Percentiles rank a stretch among this genome's conserved stretches.
phyloP scores from a whole-genome alignment of 2,329 filamentous ascomycete species.

The Metarhizium robertsii region DNA sequence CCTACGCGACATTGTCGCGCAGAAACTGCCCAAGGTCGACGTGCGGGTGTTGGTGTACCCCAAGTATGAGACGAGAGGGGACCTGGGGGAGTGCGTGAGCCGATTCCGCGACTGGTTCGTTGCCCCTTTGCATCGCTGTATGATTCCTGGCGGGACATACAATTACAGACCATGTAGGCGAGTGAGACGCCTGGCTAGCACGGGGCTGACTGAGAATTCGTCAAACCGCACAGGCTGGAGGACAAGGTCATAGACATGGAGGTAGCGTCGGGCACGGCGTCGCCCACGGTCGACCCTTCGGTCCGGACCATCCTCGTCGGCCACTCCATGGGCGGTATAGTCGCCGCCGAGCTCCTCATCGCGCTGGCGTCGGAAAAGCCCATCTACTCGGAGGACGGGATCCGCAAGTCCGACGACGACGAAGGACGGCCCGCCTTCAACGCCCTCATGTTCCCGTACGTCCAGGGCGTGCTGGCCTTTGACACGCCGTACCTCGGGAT shows the following conservation, averaged over 20 bases:
- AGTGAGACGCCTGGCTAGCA: not conserved
- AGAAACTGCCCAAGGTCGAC: constrained; percentile 58
- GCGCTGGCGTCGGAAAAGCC: constrained; percentile 52
- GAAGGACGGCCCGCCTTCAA: constrained; percentile 32
- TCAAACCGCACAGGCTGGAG: constrained; percentile 53
- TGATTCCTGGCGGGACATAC: not conserved
- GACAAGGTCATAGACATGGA: constrained; percentile 93
- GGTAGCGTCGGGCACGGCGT: constrained; percentile 68
- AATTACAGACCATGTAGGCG: not conserved
- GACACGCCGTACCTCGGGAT: constrained; percentile 89
- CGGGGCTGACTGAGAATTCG: not conserved
- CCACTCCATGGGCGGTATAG: constrained; percentile 89
- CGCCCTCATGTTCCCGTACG: constrained; percentile 82
- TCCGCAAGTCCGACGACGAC: constrained; percentile 23
- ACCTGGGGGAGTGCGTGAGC: constrained; percentile 60
- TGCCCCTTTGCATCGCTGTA: not conserved
- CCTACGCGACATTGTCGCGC: constrained; percentile 53
- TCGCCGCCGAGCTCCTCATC: constrained; percentile 81
- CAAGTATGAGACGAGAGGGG: constrained; percentile 72
- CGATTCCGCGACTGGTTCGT: constrained; percentile 66
- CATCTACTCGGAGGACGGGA: constrained; percentile 37
- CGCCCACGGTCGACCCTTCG: constrained; percentile 77
- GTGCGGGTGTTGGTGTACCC: constrained; percentile 66
- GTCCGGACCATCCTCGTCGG: constrained; percentile 76
- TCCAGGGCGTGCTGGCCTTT: constrained; percentile 84